Evolutionary conservation across 2,329 filamentous ascomycete species (phyloP).

Genomic region (Exutisphaerella laricina): DNA sequence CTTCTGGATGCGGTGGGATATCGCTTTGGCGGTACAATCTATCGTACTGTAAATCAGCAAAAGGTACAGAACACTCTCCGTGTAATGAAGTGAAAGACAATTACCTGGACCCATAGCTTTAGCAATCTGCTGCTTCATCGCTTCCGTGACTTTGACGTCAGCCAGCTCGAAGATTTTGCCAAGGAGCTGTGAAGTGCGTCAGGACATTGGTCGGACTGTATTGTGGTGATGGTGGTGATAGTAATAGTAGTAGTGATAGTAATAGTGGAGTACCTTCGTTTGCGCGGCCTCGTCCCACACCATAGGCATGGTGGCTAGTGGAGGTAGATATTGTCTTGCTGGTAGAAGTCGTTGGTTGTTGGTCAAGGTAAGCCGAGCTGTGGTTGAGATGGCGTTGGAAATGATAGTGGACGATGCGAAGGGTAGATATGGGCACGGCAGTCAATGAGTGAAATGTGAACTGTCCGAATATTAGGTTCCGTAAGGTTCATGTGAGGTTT

Average conservation of each 20-base stretch:
- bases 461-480: no score
- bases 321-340: background rate
- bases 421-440: background rate
- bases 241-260: no score
- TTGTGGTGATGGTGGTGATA: no score
- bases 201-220: no score
- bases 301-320: constrained; percentile 27
- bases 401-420: background rate
- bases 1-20: constrained; percentile 28
- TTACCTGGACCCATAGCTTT: constrained; percentile 28
- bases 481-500: no score
- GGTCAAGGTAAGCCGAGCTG: background rate
- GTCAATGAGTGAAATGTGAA: no score
- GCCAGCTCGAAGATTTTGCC: constrained; percentile 26
- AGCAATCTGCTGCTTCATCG: constrained; percentile 24
- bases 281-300: constrained; percentile 29
- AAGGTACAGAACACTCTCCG: background rate
- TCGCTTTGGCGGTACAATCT: constrained; percentile 32
- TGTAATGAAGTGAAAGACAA: constrained; percentile 5
- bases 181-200: constrained; percentile 27
- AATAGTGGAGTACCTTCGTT: constrained; percentile 24
- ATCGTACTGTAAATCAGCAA: background rate
- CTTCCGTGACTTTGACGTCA: constrained; percentile 27
- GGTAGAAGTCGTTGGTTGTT: background rate
- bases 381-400: background rate